Base-by-base conservation (phyloP, 1,139 yeast species). In the Eremothecium coryli region DNA sequence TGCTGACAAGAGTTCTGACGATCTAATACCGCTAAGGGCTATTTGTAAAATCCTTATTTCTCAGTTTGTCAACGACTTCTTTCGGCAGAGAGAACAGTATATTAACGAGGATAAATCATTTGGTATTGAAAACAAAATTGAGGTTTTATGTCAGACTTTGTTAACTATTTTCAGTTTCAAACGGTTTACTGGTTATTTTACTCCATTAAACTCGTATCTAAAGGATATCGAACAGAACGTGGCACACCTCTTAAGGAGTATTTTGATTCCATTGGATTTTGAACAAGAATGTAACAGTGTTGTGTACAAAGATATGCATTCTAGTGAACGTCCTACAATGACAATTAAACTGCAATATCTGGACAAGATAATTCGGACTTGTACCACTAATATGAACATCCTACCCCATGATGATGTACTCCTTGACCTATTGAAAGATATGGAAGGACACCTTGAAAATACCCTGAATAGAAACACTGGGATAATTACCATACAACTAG, bases 1-100 rank as follows among this genome's bases (percentile, higher is more conserved):
- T 3, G 67, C 77, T 27, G 58, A 57, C 30, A 56, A 52, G 35
- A 42, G 62, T 26, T 48, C 58, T 1, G 49, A 54, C 17, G 61
- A 56, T 23, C 48, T 50, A 9, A 54, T 55, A 2, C 70, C 73
- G 37, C 53, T 67, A 5, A 68, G 67, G 38, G 65, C 82, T 0
- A 64, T 85, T 27, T 63, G 84, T 42, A 70, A 84, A 23, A 82
- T 86, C 41, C 80, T 85, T 1, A 84, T 90, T 52, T 68, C 93
- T 41, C 76, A 82, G 43, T 62, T 86, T 29, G 62, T 82, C 13
- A 82, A 81, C 8, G 54, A 46, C 23, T 54, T 43, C 65, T 4
- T 57, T 44, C 28, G 58, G 50, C 36, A 61, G 61, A 14, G 70
- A 56, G 31, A 52, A 47, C 31, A 60, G 50, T 44, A 44, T 36